Evolutionary conservation across 805 yeast species (phyloP).

Genomic region (Teunomyces barrocoloradensis): DNA sequence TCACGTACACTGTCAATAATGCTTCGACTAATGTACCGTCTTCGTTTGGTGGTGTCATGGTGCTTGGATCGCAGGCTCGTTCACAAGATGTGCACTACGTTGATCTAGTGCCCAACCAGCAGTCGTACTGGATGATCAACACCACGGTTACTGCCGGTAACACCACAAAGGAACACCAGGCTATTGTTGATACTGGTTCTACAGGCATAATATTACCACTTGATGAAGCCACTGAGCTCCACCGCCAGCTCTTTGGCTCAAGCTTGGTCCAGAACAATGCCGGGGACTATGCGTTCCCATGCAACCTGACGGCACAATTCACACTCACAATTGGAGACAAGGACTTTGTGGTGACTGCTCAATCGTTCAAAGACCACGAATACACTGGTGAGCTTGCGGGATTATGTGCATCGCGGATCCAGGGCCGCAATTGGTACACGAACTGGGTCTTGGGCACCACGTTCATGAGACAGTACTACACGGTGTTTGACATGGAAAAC

Average conservation of each 20-base stretch:
- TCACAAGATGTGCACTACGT: slow-evolving; percentile 41
- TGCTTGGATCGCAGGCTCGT: slow-evolving; percentile 23
- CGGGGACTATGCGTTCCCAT: slow-evolving; percentile 57
- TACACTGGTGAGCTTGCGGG: slow-evolving; percentile 42
- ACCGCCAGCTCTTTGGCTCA: slow-evolving; percentile 43
- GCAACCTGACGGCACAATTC: slow-evolving; percentile 44
- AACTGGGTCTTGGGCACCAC: slow-evolving; percentile 66
- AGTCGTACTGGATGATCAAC: slow-evolving; percentile 52
- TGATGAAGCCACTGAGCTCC: slow-evolving; percentile 52
- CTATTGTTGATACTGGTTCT: slow-evolving; percentile 65
- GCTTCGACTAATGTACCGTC: slow-evolving; percentile 19
- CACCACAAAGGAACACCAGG: slow-evolving; percentile 27
- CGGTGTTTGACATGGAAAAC: slow-evolving; percentile 55
- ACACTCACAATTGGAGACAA: slow-evolving; percentile 41
- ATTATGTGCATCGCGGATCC: slow-evolving; percentile 63
- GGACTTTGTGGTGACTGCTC: slow-evolving; percentile 45
- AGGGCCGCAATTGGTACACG: slow-evolving; percentile 45
- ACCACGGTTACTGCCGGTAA: slow-evolving; percentile 32
- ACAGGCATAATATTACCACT: slow-evolving; percentile 57
- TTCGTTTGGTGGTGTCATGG: slow-evolving; percentile 27
- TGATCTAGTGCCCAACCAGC: slow-evolving; percentile 27
- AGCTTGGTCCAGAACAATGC: slow-evolving; percentile 53
- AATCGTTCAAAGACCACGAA: slow-evolving; percentile 48
- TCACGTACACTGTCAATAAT: slow-evolving; percentile 5
- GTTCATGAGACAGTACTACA: slow-evolving; percentile 53